phyloP scores from a whole-genome alignment of 1,284 basidiomycete genomes.

The Pisolithus thermaeus region DNA sequence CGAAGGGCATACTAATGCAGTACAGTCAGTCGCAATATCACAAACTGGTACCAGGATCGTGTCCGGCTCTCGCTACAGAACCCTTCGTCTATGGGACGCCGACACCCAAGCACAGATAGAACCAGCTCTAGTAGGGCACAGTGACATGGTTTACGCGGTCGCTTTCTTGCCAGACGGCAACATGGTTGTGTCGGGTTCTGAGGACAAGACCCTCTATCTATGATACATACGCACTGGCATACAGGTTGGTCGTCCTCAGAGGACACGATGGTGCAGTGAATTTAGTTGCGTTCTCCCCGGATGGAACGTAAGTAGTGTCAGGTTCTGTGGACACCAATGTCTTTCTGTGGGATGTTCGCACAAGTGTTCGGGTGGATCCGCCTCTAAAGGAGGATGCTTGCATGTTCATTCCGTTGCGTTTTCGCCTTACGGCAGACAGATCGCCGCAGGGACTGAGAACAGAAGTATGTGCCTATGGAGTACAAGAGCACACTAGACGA shows the following conservation, averaged over 20 bases:
- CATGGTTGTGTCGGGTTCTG: conserved; percentile 2
- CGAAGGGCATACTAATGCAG: neutral
- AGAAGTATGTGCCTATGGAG: conserved; percentile 1
- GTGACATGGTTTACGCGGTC: neutral
- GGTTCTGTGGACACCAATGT: neutral
- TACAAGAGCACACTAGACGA: neutral
- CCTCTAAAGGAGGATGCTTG: neutral
- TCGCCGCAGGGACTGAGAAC: neutral
- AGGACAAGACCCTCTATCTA: conserved; percentile 2
- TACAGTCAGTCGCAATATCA: conserved; percentile 5
- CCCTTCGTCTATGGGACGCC: conserved; percentile 7
- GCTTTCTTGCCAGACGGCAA: conserved; percentile 4
- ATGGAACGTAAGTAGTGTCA: neutral
- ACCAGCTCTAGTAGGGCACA: neutral
- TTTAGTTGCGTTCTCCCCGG: neutral
- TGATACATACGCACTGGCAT: neutral
- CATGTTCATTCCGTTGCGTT: neutral
- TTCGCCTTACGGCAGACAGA: neutral
- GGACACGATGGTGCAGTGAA: neutral
- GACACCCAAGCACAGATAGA: neutral
- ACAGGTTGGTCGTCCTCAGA: neutral
- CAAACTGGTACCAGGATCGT: conserved; percentile 3
- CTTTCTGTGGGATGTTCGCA: neutral
- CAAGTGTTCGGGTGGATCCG: neutral
- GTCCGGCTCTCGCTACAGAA: conserved; percentile 3